Percentiles rank a stretch among this genome's conserved stretches.
These are phyloP conservation scores for Pseudogymnoascus verrucosus DNA, from an alignment of 2,329 filamentous ascomycete species.

Conservation along the genomic window DNA sequence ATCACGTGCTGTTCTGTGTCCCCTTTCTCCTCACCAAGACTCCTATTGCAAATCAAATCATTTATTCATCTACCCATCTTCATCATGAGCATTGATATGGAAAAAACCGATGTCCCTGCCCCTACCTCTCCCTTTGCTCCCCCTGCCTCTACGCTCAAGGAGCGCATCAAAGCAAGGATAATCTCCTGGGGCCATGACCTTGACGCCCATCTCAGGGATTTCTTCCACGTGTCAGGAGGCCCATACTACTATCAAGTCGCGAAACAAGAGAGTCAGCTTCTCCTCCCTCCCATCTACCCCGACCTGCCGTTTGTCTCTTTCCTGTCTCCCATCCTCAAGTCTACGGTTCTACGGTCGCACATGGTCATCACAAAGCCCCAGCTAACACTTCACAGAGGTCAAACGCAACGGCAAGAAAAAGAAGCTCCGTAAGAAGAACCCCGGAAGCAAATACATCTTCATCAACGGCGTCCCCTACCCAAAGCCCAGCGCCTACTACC, in stretches of 20 bases:
- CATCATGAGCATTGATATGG: not conserved
- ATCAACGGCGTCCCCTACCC: not conserved
- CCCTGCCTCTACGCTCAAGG: not conserved
- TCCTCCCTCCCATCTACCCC: not conserved
- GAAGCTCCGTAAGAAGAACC: not conserved
- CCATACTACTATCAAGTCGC: not conserved
- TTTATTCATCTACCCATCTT: not conserved
- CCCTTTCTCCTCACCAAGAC: not conserved
- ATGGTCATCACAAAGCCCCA: not conserved
- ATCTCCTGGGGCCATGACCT: not conserved
- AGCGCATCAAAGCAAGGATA: not conserved
- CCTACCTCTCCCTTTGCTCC: not conserved
- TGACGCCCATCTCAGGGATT: not conserved
- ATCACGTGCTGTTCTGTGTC: not conserved
- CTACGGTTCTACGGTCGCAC: not conserved
- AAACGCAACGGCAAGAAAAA: not conserved
- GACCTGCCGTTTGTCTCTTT: not conserved
- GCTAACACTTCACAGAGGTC: not conserved
- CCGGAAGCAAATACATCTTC: not conserved
- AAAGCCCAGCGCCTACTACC: not conserved
- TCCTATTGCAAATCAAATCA: not conserved
- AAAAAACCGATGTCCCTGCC: not conserved
- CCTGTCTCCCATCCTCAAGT: not conserved
- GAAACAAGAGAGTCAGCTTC: slow-evolving; percentile 3
- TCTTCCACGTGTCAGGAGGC: not conserved